A percentile compares a stretch with the other conserved stretches of the same genome.
These are phyloP conservation scores for Sapria himalayana DNA, from an alignment of 345 rosid species.

Conservation along the genomic window DNA sequence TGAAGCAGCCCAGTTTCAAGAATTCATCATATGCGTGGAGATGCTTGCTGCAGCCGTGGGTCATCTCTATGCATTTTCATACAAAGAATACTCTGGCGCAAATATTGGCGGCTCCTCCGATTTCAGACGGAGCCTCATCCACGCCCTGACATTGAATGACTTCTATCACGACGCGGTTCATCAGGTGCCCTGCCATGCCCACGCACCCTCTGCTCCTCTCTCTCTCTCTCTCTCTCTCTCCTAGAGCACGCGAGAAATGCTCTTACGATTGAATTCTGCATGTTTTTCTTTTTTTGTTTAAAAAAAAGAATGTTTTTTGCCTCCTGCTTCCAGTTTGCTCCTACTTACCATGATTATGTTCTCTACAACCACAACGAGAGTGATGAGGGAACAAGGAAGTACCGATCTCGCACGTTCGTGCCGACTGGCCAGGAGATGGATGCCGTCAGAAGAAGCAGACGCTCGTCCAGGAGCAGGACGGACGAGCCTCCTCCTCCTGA, in stretches of 20 bases:
- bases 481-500: slow-evolving; percentile 42
- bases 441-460: slow-evolving; percentile 61
- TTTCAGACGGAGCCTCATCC: slow-evolving; percentile 61
- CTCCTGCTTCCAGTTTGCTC: slow-evolving; percentile 55
- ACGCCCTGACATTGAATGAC: slow-evolving; percentile 81
- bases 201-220: neutral
- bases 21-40: slow-evolving; percentile 80
- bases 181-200: slow-evolving; percentile 51
- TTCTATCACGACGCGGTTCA: slow-evolving; percentile 96
- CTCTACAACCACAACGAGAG: slow-evolving; percentile 72
- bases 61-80: slow-evolving; percentile 88
- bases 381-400: slow-evolving; percentile 76
- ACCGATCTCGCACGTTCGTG: slow-evolving; percentile 81
- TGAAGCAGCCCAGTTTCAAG: slow-evolving; percentile 77
- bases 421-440: slow-evolving; percentile 99
- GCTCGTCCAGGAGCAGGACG: slow-evolving; percentile 37
- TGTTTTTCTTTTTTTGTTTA: slow-evolving; percentile 4
- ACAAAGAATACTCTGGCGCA: slow-evolving; percentile 94
- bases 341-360: slow-evolving; percentile 92
- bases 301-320: too few relatives aligned
- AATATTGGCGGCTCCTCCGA: slow-evolving; percentile 55
- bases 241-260: neutral
- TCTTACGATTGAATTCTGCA: neutral
- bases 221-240: neutral
- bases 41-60: slow-evolving; percentile 96